phyloP scores from a whole-genome alignment of 2,329 filamentous ascomycete species.

The Colletotrichum truncatum region DNA sequence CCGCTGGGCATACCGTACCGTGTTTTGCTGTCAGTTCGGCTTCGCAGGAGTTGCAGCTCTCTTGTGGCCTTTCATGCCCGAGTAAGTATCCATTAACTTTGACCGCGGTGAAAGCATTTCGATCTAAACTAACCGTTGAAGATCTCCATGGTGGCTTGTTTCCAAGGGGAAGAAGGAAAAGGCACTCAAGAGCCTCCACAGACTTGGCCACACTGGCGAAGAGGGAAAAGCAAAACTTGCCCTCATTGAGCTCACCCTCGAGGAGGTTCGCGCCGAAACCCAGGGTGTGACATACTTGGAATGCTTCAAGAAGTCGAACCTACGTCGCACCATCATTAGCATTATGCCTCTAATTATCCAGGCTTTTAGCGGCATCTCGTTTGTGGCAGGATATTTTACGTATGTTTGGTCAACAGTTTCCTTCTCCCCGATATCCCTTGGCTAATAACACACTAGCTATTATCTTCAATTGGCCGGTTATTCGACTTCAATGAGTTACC shows the following conservation, averaged over 20 bases:
- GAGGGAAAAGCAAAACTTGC: conserved; percentile 41
- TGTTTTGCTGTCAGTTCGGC: conserved; percentile 45
- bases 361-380: conserved; percentile 45
- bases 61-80: conserved; percentile 48
- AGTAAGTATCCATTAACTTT: conserved; percentile 38
- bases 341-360: conserved; percentile 47
- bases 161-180: conserved; percentile 43
- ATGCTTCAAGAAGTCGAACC: conserved; percentile 49
- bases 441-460: conserved; percentile 40
- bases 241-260: conserved; percentile 41
- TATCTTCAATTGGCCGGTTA: conserved; percentile 53
- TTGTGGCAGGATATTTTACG: conserved; percentile 35
- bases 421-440: too few species aligned
- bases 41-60: conserved; percentile 41
- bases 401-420: too few species aligned
- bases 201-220: conserved; percentile 39
- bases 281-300: conserved; percentile 48
- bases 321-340: conserved; percentile 50
- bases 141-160: conserved; percentile 50
- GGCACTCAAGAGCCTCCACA: conserved; percentile 44
- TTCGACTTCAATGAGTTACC: conserved; percentile 44
- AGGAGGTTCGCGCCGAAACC: conserved; percentile 44
- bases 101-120: too few species aligned
- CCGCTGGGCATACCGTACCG: conserved; percentile 44
- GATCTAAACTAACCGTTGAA: not conserved